A percentile compares a stretch with the other conserved stretches of the same genome.
phyloP scores from a whole-genome alignment of 2,329 filamentous ascomycete species.

The Pseudocercospora eumusae region DNA sequence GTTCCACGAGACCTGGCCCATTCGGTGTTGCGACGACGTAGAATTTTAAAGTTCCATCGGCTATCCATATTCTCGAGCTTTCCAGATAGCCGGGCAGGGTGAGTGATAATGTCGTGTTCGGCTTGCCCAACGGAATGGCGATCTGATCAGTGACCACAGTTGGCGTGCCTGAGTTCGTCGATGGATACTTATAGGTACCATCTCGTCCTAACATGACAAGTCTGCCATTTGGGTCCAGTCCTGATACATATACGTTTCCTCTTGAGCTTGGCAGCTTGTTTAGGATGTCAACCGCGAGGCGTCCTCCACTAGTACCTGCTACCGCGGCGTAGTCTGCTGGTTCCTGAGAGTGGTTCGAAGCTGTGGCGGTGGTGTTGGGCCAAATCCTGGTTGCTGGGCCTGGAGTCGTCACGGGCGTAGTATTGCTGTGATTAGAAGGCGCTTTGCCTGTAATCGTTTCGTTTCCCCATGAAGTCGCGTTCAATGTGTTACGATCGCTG shows the following conservation, averaged over 20 bases:
- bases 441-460: neutral
- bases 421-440: neutral
- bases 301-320: conserved; percentile 12
- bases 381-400: neutral
- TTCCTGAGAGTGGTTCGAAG: neutral
- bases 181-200: conserved; percentile 48
- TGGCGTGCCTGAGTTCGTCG: conserved; percentile 41
- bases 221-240: conserved; percentile 43
- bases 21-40: conserved; percentile 44
- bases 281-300: conserved; percentile 38
- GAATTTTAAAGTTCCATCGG: conserved; percentile 48
- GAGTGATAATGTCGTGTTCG: conserved; percentile 43
- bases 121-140: conserved; percentile 44
- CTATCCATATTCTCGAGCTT: conserved; percentile 51
- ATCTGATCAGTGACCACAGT: conserved; percentile 42
- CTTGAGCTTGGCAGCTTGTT: conserved; percentile 46
- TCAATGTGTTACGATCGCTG: conserved; percentile 27
- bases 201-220: conserved; percentile 48
- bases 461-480: conserved; percentile 24
- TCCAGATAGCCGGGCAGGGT: conserved; percentile 46
- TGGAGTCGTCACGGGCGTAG: neutral
- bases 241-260: conserved; percentile 50
- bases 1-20: conserved; percentile 51
- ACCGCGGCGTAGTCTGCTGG: conserved; percentile 2
- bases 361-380: neutral